Conservation (phyloP, 2,329 filamentous ascomycete genomes). For the Colletotrichum lindemuthianum region DNA sequence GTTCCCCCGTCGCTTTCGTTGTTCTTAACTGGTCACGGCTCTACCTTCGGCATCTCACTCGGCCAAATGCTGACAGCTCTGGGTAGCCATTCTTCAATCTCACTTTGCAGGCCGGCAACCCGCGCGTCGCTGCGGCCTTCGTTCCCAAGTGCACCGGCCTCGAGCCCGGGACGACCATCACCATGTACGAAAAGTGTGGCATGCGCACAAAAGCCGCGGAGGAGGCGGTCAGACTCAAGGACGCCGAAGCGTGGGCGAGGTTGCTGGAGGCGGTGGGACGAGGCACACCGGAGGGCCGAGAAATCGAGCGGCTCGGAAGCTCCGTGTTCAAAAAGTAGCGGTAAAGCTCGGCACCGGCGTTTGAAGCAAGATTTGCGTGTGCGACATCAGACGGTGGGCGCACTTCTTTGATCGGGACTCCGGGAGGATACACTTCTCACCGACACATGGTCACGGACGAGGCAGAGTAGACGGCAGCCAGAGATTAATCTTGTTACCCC, state of each 20-base stretch:
- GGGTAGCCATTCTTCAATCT: conserved; percentile 89
- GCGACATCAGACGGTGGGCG: no score
- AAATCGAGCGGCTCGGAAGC: conserved; percentile 84
- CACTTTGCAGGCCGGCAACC: conserved; percentile 87
- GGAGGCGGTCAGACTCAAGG: conserved; percentile 85
- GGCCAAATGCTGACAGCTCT: no score
- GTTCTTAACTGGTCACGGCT: neutral
- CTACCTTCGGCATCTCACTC: no score
- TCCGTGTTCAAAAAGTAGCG: conserved; percentile 60
- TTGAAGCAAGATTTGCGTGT: no score
- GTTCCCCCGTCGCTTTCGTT: no score
- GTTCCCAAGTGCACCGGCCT: conserved; percentile 86
- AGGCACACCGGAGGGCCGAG: conserved; percentile 71
- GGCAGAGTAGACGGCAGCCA: no score
- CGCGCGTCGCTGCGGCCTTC: conserved; percentile 83
- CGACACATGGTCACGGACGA: no score
- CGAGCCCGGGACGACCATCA: conserved; percentile 74
- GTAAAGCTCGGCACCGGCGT: conserved; percentile 37
- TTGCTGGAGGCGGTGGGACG: conserved; percentile 79
- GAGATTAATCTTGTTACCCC: no score
- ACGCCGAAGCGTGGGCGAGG: conserved; percentile 78
- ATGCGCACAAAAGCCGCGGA: conserved; percentile 89
- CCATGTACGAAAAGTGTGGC: conserved; percentile 97
- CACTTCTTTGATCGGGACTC: no score
- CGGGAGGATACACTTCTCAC: no score